Percentiles rank a stretch among this genome's conserved stretches.
Conservation (phyloP, 164 flowering plant genomes). For the Tinospora cordifolia region DNA sequence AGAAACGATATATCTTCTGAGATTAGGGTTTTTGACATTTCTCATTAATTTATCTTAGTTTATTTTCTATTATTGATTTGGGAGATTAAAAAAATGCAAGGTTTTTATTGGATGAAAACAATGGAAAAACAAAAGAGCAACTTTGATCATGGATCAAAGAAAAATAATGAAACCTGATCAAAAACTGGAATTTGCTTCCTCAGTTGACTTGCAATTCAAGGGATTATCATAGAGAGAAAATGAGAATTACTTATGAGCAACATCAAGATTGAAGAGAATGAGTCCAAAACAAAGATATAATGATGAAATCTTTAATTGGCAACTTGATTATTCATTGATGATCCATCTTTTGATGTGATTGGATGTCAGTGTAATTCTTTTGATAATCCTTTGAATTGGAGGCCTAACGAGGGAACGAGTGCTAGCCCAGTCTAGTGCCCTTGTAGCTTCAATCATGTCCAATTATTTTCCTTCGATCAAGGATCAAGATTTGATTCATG, state of each 20-base stretch:
- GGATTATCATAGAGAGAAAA: slow-evolving; percentile 79
- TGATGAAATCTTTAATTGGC: slow-evolving; percentile 66
- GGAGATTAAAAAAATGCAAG: too few relatives aligned
- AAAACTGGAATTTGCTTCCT: neutral
- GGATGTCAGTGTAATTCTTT: slow-evolving; percentile 50
- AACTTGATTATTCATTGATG: slow-evolving; percentile 68
- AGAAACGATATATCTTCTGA: neutral
- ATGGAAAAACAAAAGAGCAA: neutral
- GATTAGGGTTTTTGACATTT: neutral
- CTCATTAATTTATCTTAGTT: too few relatives aligned
- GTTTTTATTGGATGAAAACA: too few relatives aligned
- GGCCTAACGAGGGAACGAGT: slow-evolving; percentile 20
- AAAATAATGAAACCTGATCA: slow-evolving; percentile 4
- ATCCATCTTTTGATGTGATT: slow-evolving; percentile 66
- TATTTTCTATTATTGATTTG: too few relatives aligned
- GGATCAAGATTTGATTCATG: neutral
- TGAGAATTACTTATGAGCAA: slow-evolving; percentile 76
- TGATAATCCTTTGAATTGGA: slow-evolving; percentile 66
- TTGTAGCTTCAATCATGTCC: slow-evolving; percentile 1
- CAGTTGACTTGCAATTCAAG: slow-evolving; percentile 42
- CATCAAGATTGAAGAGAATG: slow-evolving; percentile 65
- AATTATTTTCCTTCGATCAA: neutral
- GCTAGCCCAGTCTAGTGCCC: neutral
- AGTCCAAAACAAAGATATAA: slow-evolving; percentile 69
- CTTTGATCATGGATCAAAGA: neutral